Conservation (phyloP, 1,139 yeast species). For the Suhomyces panamericanus region DNA sequence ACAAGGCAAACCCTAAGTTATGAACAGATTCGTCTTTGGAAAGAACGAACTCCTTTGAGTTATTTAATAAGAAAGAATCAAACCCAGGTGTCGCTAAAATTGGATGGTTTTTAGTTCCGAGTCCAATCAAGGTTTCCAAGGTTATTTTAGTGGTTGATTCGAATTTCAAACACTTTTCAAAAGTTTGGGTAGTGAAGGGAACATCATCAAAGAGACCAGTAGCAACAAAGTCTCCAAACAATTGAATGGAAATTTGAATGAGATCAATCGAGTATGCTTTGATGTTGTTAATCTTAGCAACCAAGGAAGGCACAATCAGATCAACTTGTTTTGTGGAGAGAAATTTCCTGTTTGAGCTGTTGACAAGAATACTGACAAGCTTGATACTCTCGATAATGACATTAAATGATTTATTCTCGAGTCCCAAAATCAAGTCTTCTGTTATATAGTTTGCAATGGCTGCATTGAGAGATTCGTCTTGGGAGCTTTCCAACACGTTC, state of each 20-base stretch:
- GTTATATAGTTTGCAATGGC: constrained; percentile 34
- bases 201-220: constrained; percentile 4
- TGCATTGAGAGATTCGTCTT: constrained; percentile 9
- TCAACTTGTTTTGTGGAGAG: constrained; percentile 13
- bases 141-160: constrained; percentile 39
- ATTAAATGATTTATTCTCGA: constrained; percentile 39
- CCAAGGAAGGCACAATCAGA: constrained; percentile 20
- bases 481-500: constrained; percentile 22
- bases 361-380: constrained; percentile 38
- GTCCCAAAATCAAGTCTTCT: constrained; percentile 43
- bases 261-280: constrained; percentile 52
- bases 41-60: constrained; percentile 22
- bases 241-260: constrained; percentile 44
- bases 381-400: constrained; percentile 52
- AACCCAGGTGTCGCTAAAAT: constrained; percentile 26
- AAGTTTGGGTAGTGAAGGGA: constrained; percentile 4
- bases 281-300: constrained; percentile 35
- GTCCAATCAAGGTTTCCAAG: constrained; percentile 31
- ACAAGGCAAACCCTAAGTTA: constrained; percentile 25
- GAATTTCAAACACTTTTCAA: constrained; percentile 25
- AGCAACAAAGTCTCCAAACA: constrained; percentile 18
- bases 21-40: constrained; percentile 31
- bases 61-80: constrained; percentile 22
- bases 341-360: constrained; percentile 13
- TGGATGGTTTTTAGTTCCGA: constrained; percentile 32